Conservation (phyloP, 148 eudicot species). For the Vaccinium corymbosum region DNA sequence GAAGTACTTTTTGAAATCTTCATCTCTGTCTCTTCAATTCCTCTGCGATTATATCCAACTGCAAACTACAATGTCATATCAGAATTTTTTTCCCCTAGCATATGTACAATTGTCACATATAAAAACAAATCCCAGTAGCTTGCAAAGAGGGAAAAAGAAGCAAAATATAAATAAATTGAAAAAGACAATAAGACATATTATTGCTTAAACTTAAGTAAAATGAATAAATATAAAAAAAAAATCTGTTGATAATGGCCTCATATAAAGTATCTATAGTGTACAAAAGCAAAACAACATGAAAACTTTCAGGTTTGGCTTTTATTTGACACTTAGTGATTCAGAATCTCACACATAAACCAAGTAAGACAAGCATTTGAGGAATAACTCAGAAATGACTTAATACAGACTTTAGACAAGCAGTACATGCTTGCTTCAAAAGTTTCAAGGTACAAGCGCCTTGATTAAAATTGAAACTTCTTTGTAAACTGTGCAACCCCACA, state of each 20-base stretch:
- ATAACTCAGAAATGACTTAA: not conserved
- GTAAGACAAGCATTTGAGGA: not conserved
- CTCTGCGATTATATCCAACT: conserved; percentile 75
- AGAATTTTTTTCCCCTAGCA: not conserved
- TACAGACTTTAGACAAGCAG: not conserved
- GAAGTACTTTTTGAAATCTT: conserved; percentile 27
- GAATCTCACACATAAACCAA: not conserved
- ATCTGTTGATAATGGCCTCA: not conserved
- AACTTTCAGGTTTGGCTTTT: not conserved
- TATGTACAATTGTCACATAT: not conserved
- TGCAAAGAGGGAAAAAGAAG: not conserved
- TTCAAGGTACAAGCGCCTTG: not conserved
- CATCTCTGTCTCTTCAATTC: conserved; percentile 62
- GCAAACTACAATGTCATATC: conserved; percentile 53
- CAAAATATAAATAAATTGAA: not conserved
- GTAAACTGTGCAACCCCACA: not conserved
- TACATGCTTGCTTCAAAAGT: not conserved
- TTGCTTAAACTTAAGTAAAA: not conserved
- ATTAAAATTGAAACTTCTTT: not conserved
- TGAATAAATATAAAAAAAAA: not conserved
- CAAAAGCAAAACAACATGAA: not conserved
- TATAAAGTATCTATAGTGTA: not conserved
- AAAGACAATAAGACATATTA: not conserved
- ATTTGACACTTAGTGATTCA: not conserved
- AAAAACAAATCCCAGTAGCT: not conserved